Base-by-base conservation (phyloP, 345 rosid genomes). In the Aurinia saxatilis region DNA sequence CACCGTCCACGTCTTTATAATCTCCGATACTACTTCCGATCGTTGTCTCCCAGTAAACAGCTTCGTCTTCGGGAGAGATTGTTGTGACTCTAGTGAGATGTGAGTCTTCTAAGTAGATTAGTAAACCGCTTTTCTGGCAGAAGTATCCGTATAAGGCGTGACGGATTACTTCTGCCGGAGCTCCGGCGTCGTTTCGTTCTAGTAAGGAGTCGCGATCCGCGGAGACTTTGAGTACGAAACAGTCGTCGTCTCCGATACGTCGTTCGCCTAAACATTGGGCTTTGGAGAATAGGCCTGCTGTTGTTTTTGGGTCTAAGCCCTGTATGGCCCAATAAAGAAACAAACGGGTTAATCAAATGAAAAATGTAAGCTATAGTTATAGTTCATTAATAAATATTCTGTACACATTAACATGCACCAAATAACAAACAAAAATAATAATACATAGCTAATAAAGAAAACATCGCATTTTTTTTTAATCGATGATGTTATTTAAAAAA, bases 141-240 rank as follows among this genome's bases (percentile, higher is more conserved):
- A 93, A 93, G 52, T 93, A 93, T n/a, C 99, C 99, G 47, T 89
- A 90, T 1, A 93, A 57, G 2, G 91, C 88, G 66, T 93, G 99
- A 48, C 99, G 79, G 8, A 93, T 82, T 47, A 87, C 91, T 68
- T 89, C 96, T 1, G 97, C 95, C 40, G 96, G 83, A 17, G 90
- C 93, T 36, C 75, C 75, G 38, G 46, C 72, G 64, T 87, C 97
- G 76, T 81, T 87, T 12, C 99, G 75, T 57, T 85, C 99, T 48
- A 84, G 56, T 52, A 93, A 84, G 0, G 87, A 86, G 30, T 66
- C 83, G 1, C 85, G 81, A 30, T 90, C 97, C 11, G 99, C 99
- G 2, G 82, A 75, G 39, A 87, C 96, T 76, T 93, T 89, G 41
- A 93, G 73, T 2, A 93, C 95, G 66, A 93, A 93, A 64, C 99